A percentile compares a stretch with the other conserved stretches of the same genome.
These are phyloP conservation scores for Phytophthora cactorum DNA, from an alignment of 352 stramenopile genomes.

Conservation along the genomic window DNA sequence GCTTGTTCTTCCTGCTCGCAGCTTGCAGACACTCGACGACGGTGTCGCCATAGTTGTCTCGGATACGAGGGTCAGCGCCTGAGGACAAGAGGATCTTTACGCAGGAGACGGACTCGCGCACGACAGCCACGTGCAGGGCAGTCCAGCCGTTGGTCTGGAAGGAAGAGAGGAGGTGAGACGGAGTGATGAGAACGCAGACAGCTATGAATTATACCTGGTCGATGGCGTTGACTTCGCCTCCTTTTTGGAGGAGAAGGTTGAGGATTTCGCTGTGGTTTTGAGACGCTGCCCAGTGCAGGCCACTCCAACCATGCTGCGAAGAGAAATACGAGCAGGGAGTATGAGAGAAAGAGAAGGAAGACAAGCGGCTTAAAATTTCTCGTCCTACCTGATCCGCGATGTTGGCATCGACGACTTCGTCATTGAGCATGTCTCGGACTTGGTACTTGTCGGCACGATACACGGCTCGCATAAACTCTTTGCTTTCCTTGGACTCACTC, in stretches of 20 bases:
- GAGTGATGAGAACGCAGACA: background rate
- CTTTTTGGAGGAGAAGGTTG: conserved; percentile 48
- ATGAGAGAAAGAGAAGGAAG: background rate
- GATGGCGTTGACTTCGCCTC: conserved; percentile 55
- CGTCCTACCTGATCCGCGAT: conserved; percentile 61
- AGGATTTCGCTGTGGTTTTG: conserved; percentile 67
- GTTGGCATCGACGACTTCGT: conserved; percentile 49
- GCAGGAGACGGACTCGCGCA: conserved; percentile 53
- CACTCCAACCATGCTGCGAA: conserved; percentile 76
- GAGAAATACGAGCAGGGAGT: conserved; percentile 1
- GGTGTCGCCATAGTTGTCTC: conserved; percentile 65
- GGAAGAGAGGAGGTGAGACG: background rate
- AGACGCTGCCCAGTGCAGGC: conserved; percentile 78
- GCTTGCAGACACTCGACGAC: conserved; percentile 44
- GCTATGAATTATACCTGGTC: conserved; percentile 46
- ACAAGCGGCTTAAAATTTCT: background rate
- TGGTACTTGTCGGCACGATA: conserved; percentile 61
- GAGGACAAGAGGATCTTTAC: conserved; percentile 54
- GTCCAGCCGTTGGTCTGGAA: conserved; percentile 69
- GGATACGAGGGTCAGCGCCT: conserved; percentile 43
- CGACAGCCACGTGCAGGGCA: conserved; percentile 67
- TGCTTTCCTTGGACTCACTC: conserved; percentile 57
- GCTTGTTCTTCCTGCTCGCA: conserved; percentile 51
- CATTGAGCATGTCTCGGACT: conserved; percentile 61
- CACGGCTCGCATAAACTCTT: conserved; percentile 69